Evolutionary conservation across 2,329 filamentous ascomycete genomes (phyloP), one percentile per base, ranked within the genome.

Genomic region (Fusarium fracticaudum): DNA sequence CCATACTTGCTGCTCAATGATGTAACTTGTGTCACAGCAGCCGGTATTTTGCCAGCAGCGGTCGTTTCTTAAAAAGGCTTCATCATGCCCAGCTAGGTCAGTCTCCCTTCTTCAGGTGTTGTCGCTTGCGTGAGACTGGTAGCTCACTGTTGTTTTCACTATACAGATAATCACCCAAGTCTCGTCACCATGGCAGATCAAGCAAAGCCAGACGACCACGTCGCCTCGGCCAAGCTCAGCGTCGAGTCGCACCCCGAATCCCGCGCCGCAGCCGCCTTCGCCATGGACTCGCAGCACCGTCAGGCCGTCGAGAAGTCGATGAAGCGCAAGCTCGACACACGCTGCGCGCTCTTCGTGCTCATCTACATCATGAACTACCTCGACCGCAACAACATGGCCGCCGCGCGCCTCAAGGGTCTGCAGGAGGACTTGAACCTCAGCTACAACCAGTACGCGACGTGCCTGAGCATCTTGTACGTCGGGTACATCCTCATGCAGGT

Each of bases 361-460:
- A 93, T 94, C 84, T 94, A 94, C 78, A 93, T 94, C 79, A 86
- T 84, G 81, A 94, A 94, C 82, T 94, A 93, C 80, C 85, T 91
- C 37, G 90, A 92, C 76, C 85, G 90, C 41, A 92, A 92, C 79
- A 92, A 93, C 80, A 92, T 93, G 71, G 91, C 91, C 5, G 87
- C 91, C 2, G 92, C 92, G 3, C 87, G 89, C 29, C 85, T 93
- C 60, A 89, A 90, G 78, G 91, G 91, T 11, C 83, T 94, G 26
- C 88, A 92, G 64, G 84, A 85, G 14, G 91, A 93, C 59, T 82
- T 93, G 29, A 79, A 84, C 4, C 84, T 93, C 69, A 81, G 81
- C 45, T 83, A 88, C 74, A 87, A 86, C 7, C 84, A 93, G 79
- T 93, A 93, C 78, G 87, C 90, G 65, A 91, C 90, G 7, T 90